Evolutionary conservation across 805 yeast species (phyloP).

Genomic region (Candida bentonensis): DNA sequence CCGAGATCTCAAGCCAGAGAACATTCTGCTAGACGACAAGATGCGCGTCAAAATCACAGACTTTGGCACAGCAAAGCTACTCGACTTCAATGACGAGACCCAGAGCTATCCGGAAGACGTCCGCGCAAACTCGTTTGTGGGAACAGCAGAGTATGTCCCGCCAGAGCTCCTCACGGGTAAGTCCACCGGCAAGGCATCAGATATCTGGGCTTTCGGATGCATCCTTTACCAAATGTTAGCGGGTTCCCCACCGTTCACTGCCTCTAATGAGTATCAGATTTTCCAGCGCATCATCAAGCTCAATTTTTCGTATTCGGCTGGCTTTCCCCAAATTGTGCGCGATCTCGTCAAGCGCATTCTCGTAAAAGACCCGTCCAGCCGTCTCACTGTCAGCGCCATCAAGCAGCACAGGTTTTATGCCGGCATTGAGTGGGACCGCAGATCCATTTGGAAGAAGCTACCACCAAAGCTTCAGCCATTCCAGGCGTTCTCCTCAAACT

Average conservation of each 20-base stretch:
- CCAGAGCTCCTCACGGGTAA: constrained; percentile 77
- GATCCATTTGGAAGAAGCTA: constrained; percentile 50
- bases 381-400: constrained; percentile 44
- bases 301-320: constrained; percentile 58
- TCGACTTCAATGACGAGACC: constrained; percentile 25
- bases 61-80: constrained; percentile 91
- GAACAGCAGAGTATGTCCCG: constrained; percentile 93
- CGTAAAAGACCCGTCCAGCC: constrained; percentile 52
- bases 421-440: constrained; percentile 54
- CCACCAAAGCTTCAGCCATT: constrained; percentile 63
- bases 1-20: constrained; percentile 91
- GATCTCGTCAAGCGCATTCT: constrained; percentile 55
- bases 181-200: constrained; percentile 70
- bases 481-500: constrained; percentile 21
- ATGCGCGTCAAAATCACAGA: constrained; percentile 88
- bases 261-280: constrained; percentile 68
- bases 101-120: constrained; percentile 23
- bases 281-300: constrained; percentile 76
- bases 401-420: constrained; percentile 62
- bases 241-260: constrained; percentile 84
- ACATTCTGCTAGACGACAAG: constrained; percentile 69
- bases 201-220: constrained; percentile 92
- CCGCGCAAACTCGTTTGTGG: constrained; percentile 63
- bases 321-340: constrained; percentile 48
- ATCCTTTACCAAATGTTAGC: constrained; percentile 69